Conservation (phyloP, 768 basidiomycete genomes). For the Calocybe indica region DNA sequence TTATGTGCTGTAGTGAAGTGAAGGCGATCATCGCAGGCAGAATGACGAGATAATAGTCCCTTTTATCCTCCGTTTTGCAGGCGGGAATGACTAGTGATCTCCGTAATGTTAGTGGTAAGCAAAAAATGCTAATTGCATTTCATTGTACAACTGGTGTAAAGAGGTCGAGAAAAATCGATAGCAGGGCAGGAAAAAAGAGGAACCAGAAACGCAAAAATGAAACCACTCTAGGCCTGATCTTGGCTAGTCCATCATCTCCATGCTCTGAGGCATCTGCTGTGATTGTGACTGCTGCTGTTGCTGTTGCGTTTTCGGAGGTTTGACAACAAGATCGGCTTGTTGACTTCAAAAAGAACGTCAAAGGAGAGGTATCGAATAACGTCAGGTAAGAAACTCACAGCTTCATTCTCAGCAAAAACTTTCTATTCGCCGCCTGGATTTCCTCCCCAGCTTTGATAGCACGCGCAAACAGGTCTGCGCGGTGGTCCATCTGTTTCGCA, state of each 20-base stretch:
- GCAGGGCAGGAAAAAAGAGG: no score
- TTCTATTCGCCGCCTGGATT: conserved; percentile 69
- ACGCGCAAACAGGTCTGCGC: conserved; percentile 69
- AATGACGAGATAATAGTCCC: no score
- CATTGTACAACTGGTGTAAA: no score
- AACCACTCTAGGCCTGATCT: no score
- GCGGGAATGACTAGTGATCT: no score
- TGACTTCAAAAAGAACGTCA: conserved; percentile 38
- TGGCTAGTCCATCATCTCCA: neutral
- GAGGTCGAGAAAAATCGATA: no score
- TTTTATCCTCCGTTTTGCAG: no score
- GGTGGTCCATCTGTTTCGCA: conserved; percentile 74
- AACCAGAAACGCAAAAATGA: no score
- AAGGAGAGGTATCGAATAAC: neutral
- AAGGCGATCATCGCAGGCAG: no score
- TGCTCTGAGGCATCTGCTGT: conserved; percentile 33
- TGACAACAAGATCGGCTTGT: conserved; percentile 76
- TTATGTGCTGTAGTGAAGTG: no score
- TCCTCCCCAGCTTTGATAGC: conserved; percentile 70
- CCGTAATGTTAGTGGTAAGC: no score
- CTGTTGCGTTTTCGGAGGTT: conserved; percentile 45
- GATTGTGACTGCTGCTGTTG: conserved; percentile 28
- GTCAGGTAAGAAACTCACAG: conserved; percentile 45
- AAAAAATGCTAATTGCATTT: no score
- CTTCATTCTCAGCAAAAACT: conserved; percentile 76